Conservation (phyloP, 805 yeast species). For the Naumovozyma dairenensis region DNA sequence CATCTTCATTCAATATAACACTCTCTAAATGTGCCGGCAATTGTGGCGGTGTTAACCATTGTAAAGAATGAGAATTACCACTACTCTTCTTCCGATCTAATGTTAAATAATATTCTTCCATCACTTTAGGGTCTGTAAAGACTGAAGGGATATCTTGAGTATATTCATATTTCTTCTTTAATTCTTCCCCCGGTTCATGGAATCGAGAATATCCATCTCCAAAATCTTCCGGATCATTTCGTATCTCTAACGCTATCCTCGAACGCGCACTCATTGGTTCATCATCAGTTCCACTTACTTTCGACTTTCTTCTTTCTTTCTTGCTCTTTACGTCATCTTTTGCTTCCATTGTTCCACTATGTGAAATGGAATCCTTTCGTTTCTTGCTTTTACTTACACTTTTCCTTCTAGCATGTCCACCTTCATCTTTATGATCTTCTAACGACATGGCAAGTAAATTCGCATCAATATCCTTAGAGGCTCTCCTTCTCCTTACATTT, state of each 20-base stretch:
- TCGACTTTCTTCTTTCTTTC: background rate
- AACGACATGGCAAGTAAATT: background rate
- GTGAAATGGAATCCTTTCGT: no score
- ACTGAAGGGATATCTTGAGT: constrained; percentile 70
- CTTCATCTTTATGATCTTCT: background rate
- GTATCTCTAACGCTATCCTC: constrained; percentile 35
- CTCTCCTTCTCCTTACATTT: background rate
- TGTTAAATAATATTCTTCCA: constrained; percentile 75
- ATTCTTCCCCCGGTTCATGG: constrained; percentile 45
- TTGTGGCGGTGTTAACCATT: constrained; percentile 79
- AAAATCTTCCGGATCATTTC: constrained; percentile 47
- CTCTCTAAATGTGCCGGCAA: constrained; percentile 92
- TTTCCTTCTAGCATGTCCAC: no score
- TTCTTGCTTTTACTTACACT: no score
- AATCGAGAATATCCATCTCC: constrained; percentile 71
- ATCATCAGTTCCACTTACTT: background rate
- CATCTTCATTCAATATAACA: constrained; percentile 59
- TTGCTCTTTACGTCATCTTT: no score
- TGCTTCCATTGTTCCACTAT: no score
- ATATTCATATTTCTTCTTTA: constrained; percentile 30
- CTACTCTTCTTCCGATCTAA: constrained; percentile 49
- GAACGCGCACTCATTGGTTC: constrained; percentile 34
- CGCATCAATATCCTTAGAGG: background rate
- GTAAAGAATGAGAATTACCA: constrained; percentile 43
- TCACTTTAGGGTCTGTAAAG: constrained; percentile 72